Percentiles rank a stretch among this genome's conserved stretches.
Evolutionary conservation across 306 rosid genomes (phyloP).

Genomic region (Heteromeles arbutifolia): DNA sequence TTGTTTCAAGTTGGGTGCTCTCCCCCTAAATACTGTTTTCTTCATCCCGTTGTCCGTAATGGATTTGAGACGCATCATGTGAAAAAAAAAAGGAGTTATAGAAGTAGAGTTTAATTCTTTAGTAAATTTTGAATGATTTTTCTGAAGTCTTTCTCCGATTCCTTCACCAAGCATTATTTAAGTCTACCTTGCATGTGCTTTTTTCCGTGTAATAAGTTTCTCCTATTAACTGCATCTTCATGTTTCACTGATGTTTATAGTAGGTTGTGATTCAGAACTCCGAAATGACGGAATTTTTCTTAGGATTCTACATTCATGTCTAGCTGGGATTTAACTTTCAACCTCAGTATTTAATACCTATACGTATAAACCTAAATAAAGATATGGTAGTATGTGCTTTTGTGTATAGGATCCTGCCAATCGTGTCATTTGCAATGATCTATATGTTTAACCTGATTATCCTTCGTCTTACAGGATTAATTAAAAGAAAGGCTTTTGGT

Average conservation of each 20-base stretch:
- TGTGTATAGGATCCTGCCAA: background rate
- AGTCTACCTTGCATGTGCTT: background rate
- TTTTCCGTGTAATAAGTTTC: background rate
- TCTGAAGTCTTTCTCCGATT: background rate
- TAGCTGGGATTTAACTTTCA: background rate
- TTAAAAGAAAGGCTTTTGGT: background rate
- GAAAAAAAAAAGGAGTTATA: background rate
- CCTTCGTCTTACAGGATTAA: slow-evolving; percentile 9
- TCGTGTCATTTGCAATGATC: background rate
- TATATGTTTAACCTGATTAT: background rate
- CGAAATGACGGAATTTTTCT: background rate
- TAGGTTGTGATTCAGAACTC: background rate
- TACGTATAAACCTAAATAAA: background rate
- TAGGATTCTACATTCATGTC: background rate
- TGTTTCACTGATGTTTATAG: background rate
- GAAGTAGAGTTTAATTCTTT: background rate
- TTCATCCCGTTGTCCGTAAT: background rate
- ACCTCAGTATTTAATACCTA: background rate
- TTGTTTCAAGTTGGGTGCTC: background rate
- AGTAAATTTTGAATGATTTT: background rate
- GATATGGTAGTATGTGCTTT: background rate
- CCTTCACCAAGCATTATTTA: background rate
- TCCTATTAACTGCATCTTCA: background rate
- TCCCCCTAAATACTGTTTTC: background rate
- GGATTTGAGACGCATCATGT: background rate